Percentiles rank a stretch among this genome's conserved stretches.
phyloP scores from a whole-genome alignment of 2,329 filamentous ascomycete genomes.

The Penicillium vulpinum region DNA sequence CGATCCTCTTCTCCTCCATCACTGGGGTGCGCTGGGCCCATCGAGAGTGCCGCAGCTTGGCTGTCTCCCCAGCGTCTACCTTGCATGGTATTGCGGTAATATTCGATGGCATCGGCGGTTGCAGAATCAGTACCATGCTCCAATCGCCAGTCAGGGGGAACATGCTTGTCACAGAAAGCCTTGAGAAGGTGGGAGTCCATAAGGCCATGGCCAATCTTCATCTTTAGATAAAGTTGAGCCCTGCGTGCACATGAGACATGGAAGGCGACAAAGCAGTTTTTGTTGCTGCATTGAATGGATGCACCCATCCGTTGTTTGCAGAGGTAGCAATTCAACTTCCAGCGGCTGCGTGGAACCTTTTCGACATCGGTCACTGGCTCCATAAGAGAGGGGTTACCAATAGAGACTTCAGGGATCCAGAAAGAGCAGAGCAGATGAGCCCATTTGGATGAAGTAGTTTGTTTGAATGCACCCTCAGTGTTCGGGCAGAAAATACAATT shows the following conservation, averaged over 20 bases:
- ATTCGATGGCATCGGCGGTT: constrained; percentile 79
- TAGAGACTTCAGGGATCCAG: constrained; percentile 96
- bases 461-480: constrained; percentile 96
- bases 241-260: constrained; percentile 93
- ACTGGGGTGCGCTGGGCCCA: constrained; percentile 67
- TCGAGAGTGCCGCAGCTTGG: constrained; percentile 75
- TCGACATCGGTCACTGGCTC: constrained; percentile 98
- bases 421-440: constrained; percentile 94
- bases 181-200: constrained; percentile 83
- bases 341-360: constrained; percentile 90
- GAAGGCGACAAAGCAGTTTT: constrained; percentile 94
- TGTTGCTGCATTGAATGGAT: constrained; percentile 97
- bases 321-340: constrained; percentile 94
- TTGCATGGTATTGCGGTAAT: constrained; percentile 86
- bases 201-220: constrained; percentile 88
- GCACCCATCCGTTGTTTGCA: constrained; percentile 97
- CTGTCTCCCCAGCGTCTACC: constrained; percentile 90
- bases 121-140: constrained; percentile 82
- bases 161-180: constrained; percentile 94
- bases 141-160: constrained; percentile 80
- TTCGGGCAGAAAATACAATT: constrained; percentile 99
- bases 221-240: constrained; percentile 85
- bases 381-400: constrained; percentile 97
- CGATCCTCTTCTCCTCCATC: constrained; percentile 46
- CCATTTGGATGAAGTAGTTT: constrained; percentile 95